Base-by-base conservation (phyloP, 495 filamentous ascomycete genomes). In the Acidiella bohemica region DNA sequence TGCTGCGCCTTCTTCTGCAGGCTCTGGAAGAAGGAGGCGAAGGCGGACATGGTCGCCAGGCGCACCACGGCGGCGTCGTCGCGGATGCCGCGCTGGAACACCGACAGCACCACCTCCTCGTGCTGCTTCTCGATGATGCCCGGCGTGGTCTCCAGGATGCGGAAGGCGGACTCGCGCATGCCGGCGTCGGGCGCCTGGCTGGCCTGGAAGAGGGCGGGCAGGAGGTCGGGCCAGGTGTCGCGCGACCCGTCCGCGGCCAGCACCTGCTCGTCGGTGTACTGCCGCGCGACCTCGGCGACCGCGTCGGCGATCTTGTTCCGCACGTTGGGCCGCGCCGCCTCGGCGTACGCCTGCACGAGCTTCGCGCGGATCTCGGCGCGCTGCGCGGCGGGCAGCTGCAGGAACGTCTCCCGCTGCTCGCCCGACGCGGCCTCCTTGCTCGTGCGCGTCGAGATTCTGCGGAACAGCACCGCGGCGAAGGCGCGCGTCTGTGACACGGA, bases 241-340 rank as follows among this genome's bases (percentile, higher is more conserved):
- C 42, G 34, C 24, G 47, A 22, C 2, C 47, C 47, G 17, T 51
- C 42, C 17, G 36, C 25, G 22, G 13, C 24, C 36, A 46, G 19
- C 12, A 51, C 37, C 18, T 41, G 6, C 42, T 78, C 81, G 53
- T 95, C 92, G 36, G 81, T 80, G 60, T 95, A 93, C 58, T 96
- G 84, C 53, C 92, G 76, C 23, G 87, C 92, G 31, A 96, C 66
- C 57, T 99, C 92, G 5, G 92, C 92, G 44, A 96, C 79, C 2
- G 90, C 85, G 61, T 99, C 92, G 40, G 85, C 87, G 56, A 95
- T 81, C 63, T 96, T 99, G 59, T 92, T 92, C 55, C 92, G 71
- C 25, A 93, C 81, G 12, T 73, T 60, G 31, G 72, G 66, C 16
- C 78, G 67, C 5, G 67, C 61, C 62, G 96, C 92, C 31, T 60